Conservation (phyloP, 208 protist species). For the Tritrichomonas foetus region DNA sequence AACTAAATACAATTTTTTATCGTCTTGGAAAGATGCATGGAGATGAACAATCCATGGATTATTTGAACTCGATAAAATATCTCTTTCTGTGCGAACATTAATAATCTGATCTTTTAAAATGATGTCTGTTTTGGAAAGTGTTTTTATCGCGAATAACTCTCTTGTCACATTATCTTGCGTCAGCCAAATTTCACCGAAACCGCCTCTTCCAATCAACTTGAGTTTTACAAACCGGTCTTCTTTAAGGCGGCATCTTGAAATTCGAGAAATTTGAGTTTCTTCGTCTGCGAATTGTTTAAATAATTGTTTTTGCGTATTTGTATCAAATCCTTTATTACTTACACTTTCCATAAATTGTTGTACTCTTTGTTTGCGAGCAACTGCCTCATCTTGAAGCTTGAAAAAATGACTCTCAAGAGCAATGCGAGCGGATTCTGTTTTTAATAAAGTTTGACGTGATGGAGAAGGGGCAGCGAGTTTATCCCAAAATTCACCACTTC, state of each 20-base stretch:
- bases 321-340: background rate
- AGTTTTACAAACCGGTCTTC: background rate
- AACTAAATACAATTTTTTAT: background rate
- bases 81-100: constrained; percentile 57
- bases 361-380: background rate
- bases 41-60: constrained; percentile 64
- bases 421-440: background rate
- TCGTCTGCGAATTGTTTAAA: background rate
- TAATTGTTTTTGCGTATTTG: background rate
- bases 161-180: background rate
- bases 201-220: background rate
- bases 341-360: background rate
- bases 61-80: constrained; percentile 54
- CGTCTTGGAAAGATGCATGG: constrained; percentile 62
- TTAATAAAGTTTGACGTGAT: background rate
- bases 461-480: background rate
- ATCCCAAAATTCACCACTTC: background rate
- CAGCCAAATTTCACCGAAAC: background rate
- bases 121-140: background rate
- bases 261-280: background rate
- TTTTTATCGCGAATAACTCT: constrained; percentile 26
- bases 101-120: constrained; percentile 45
- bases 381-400: background rate
- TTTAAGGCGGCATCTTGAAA: background rate
- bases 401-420: background rate